Percentiles rank a stretch among this genome's conserved stretches.
Conservation (phyloP, 2,329 filamentous ascomycete genomes). For the Lasiodiplodia sp. region DNA sequence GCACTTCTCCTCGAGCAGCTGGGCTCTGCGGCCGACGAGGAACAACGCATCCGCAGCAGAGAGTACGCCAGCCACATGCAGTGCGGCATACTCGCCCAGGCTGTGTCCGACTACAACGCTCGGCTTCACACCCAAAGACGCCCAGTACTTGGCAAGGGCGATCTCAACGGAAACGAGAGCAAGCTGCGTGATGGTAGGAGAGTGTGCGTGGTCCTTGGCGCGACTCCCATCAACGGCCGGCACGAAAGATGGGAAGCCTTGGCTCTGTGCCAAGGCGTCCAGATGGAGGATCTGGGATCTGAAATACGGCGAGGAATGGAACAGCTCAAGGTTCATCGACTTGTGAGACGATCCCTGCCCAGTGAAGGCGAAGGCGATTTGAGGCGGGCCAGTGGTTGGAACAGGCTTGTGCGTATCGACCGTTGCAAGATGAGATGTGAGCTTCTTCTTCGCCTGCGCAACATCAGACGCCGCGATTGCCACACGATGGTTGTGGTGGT, state of each 20-base stretch:
- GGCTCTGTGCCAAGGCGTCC: conserved; percentile 39
- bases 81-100: conserved; percentile 51
- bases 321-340: conserved; percentile 33
- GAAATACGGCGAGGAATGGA: conserved; percentile 37
- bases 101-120: conserved; percentile 37
- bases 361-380: conserved; percentile 50
- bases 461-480: conserved; percentile 18
- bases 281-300: conserved; percentile 40
- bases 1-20: conserved; percentile 39
- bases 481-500: conserved; percentile 36
- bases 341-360: conserved; percentile 46
- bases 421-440: background rate
- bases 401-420: conserved; percentile 21
- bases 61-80: conserved; percentile 46
- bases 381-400: conserved; percentile 30
- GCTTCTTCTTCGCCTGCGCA: conserved; percentile 24
- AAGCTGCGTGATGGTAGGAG: conserved; percentile 44
- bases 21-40: conserved; percentile 46
- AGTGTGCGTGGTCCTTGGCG: conserved; percentile 8
- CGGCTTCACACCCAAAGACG: conserved; percentile 32
- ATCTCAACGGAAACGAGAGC: conserved; percentile 52
- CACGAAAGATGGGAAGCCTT: conserved; percentile 42
- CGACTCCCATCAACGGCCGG: conserved; percentile 31
- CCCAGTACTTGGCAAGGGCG: conserved; percentile 33
- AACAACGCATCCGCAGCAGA: conserved; percentile 43